Evolutionary conservation across 192 early-diverging fungal species (phyloP), one percentile per base, ranked within the genome.

Genomic region (Funneliformis geosporum): DNA sequence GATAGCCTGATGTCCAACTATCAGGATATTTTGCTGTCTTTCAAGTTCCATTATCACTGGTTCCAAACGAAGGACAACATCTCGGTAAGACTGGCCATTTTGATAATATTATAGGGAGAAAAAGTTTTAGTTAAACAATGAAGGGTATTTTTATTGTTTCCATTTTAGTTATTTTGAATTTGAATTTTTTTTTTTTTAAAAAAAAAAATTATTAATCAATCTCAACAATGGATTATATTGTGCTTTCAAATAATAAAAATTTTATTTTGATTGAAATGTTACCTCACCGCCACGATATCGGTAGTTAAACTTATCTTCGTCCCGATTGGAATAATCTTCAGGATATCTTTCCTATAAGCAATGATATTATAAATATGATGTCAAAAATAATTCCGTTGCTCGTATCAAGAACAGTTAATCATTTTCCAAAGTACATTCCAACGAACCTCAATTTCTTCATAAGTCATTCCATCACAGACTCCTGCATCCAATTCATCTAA

Each of bases 21-120:
- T 98, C 75, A 99, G 86, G 69, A 99, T 97, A 79, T 95, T 94
- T 81, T 96, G 93, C 84, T 99, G 97, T 42, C 98, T 91, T 81
- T 98, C 98, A 59, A 99, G 88, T 82, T 99, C 98, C 96, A 99
- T 95, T 73, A 98, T 99, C 72, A 99, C 95, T 2, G 98, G 98
- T 85, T 99, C 98, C 43, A 99, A 83, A 43, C 97, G 90, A 80
- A 96, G 86, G 11, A 99, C 98, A 18, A 99, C 92, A 85, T 99
- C 97, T 14, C 95, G 90, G 82, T 99, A 99, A n/a, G 93, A 95
- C 89, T 85, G 33, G 0, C 50, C 18, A 55, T 21, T 21, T 55
- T 55, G 50, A 55, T 16, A 55, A 55, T 55, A n/a, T 55, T 55
- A 55, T 16, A 5, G 47, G 21, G 21, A 55, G 12, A 55, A 55